Conservation (phyloP, 805 yeast species). For the Sporopachydermia lactativora region DNA sequence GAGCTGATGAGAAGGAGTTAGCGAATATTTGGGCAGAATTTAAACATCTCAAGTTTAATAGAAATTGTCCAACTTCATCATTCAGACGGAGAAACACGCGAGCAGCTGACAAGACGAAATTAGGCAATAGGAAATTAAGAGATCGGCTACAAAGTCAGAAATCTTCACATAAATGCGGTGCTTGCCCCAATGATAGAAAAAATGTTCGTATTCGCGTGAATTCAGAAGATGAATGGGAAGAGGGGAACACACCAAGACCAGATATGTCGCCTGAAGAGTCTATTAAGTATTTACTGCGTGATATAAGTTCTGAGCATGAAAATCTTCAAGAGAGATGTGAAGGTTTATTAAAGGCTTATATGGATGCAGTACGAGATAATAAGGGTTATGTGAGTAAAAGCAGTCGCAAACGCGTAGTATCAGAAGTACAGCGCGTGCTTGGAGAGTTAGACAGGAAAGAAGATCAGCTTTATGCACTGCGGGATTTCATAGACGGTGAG, state of each 20-base stretch:
- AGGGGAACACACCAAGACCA: not conserved
- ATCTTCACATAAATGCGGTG: not conserved
- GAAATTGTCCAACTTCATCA: not conserved
- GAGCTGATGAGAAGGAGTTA: not conserved
- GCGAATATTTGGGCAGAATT: not conserved
- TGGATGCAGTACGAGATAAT: not conserved
- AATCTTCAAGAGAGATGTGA: not conserved
- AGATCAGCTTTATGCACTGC: conserved; percentile 1
- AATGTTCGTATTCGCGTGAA: not conserved
- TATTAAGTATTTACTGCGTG: not conserved
- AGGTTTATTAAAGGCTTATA: not conserved
- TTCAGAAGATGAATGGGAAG: conserved; percentile 1
- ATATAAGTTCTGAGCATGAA: not conserved
- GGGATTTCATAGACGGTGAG: conserved; percentile 3
- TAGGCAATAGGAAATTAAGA: not conserved
- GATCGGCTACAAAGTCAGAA: not conserved
- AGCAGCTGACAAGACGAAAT: not conserved
- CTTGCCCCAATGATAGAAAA: not conserved
- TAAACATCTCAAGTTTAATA: not conserved
- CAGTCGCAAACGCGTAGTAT: not conserved
- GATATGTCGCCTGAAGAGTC: conserved; percentile 1
- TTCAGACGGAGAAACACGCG: not conserved
- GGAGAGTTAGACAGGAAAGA: not conserved
- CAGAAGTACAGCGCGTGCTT: not conserved
- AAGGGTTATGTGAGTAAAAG: not conserved